Evolutionary conservation across 2,329 filamentous ascomycete species (phyloP).

Genomic region (Dactylellina parvicollis): DNA sequence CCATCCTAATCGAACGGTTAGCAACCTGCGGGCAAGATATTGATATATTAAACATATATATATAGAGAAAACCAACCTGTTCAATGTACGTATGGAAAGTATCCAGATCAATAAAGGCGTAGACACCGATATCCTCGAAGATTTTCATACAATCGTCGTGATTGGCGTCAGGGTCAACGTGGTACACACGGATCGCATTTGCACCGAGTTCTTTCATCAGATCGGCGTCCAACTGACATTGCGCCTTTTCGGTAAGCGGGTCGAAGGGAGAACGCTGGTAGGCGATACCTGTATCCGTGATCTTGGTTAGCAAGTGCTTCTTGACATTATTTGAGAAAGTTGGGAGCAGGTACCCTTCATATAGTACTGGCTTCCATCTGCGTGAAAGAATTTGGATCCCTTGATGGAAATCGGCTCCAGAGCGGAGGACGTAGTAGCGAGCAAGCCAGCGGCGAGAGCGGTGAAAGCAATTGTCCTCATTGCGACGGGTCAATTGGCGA

Average conservation of each 20-base stretch:
- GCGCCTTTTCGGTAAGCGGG: conserved; percentile 77
- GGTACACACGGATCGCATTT: conserved; percentile 88
- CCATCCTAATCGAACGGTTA: conserved; percentile 60
- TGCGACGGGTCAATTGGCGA: background rate
- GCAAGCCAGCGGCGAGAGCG: conserved; percentile 8
- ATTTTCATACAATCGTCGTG: conserved; percentile 83
- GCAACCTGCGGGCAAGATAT: no score
- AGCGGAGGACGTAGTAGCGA: conserved; percentile 27
- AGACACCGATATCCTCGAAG: conserved; percentile 82
- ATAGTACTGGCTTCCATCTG: conserved; percentile 82
- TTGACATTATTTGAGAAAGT: background rate
- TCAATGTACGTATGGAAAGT: conserved; percentile 76
- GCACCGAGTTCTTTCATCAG: conserved; percentile 83
- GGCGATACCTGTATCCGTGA: conserved; percentile 70
- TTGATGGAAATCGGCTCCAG: conserved; percentile 50
- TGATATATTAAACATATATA: no score
- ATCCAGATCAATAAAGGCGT: conserved; percentile 84
- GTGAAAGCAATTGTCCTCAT: conserved; percentile 32
- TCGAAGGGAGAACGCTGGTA: conserved; percentile 75
- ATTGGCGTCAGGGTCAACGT: conserved; percentile 76
- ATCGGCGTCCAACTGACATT: conserved; percentile 78
- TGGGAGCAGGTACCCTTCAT: conserved; percentile 72
- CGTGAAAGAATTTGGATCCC: conserved; percentile 79
- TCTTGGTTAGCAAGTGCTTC: background rate
- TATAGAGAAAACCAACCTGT: conserved; percentile 65